phyloP scores from a whole-genome alignment of 441 rosid genomes.

The Macaranga tanarius region DNA sequence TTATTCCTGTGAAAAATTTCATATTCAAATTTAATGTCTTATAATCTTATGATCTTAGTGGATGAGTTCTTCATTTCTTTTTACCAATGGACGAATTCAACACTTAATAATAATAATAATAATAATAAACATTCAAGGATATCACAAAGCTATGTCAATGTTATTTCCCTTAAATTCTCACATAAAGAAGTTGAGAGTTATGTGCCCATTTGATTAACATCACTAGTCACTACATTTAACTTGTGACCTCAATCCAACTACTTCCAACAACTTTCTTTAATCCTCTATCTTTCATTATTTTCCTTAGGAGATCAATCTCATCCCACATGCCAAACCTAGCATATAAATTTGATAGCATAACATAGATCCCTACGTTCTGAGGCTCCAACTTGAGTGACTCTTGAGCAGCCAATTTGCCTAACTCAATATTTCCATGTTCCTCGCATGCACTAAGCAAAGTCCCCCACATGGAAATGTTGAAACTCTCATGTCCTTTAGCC shows the following conservation, averaged over 20 bases:
- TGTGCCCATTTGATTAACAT: too few species aligned
- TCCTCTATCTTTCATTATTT: conserved; percentile 35
- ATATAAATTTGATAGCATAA: conserved; percentile 49
- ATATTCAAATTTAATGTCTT: too few species aligned
- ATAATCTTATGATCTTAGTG: too few species aligned
- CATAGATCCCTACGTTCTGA: conserved; percentile 44
- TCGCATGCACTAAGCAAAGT: conserved; percentile 48
- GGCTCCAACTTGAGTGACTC: conserved; percentile 56
- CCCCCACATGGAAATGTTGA: conserved; percentile 52
- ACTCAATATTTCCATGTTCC: conserved; percentile 39
- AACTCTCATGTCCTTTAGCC: conserved; percentile 26
- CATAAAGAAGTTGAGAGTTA: too few species aligned
- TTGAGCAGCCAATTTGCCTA: conserved; percentile 50
- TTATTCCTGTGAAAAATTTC: too few species aligned
- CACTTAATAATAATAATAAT: too few species aligned
- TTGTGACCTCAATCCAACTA: conserved; percentile 48
- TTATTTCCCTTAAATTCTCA: too few species aligned
- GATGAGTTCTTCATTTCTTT: too few species aligned
- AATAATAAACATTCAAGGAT: too few species aligned
- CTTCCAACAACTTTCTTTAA: conserved; percentile 48
- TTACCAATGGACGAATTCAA: too few species aligned
- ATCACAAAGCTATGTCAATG: too few species aligned
- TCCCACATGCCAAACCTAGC: conserved; percentile 54
- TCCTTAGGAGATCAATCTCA: conserved; percentile 45
- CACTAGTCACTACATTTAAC: conserved; percentile 14